These are phyloP conservation scores for Plasmodium billcollinsi DNA, from an alignment of 169 alveolate genomes.

Conservation along the genomic window DNA sequence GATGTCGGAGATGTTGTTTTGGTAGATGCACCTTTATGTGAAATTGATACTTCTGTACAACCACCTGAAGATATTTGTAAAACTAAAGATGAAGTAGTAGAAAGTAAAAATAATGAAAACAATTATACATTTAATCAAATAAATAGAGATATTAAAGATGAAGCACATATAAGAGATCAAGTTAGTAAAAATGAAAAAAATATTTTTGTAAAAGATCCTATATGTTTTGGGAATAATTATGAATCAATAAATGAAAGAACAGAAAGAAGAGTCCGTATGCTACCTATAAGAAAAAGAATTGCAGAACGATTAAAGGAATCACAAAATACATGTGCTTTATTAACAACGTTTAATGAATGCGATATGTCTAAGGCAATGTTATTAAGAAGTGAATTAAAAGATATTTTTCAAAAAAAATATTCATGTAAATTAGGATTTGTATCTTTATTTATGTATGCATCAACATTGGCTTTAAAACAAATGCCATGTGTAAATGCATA, in stretches of 20 bases:
- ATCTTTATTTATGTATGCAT: slow-evolving; percentile 89
- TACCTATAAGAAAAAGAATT: slow-evolving; percentile 93
- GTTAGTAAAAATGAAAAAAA: slow-evolving; percentile 40
- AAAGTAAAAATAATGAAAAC: slow-evolving; percentile 6
- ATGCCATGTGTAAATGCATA: slow-evolving; percentile 90
- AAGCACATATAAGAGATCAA: slow-evolving; percentile 28
- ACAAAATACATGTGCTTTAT: slow-evolving; percentile 93
- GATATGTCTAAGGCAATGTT: slow-evolving; percentile 89
- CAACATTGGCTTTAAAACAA: slow-evolving; percentile 86
- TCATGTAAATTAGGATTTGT: slow-evolving; percentile 87
- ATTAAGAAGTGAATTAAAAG: slow-evolving; percentile 85
- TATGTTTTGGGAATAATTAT: slow-evolving; percentile 37
- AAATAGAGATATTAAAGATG: slow-evolving; percentile 28
- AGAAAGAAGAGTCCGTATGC: slow-evolving; percentile 90
- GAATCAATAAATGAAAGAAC: slow-evolving; percentile 81
- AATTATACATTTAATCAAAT: slow-evolving; percentile 9
- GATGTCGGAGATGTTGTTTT: slow-evolving; percentile 90
- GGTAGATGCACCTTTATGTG: slow-evolving; percentile 92
- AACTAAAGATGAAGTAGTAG: slow-evolving; percentile 6
- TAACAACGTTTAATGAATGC: slow-evolving; percentile 94
- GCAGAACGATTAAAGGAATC: slow-evolving; percentile 95
- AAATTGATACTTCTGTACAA: slow-evolving; percentile 87
- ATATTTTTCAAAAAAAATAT: slow-evolving; percentile 82
- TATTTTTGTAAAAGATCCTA: slow-evolving; percentile 23
- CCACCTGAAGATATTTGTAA: slow-evolving; percentile 56